phyloP scores from a whole-genome alignment of 768 basidiomycete genomes.

The Pleurotus pulmonarius region DNA sequence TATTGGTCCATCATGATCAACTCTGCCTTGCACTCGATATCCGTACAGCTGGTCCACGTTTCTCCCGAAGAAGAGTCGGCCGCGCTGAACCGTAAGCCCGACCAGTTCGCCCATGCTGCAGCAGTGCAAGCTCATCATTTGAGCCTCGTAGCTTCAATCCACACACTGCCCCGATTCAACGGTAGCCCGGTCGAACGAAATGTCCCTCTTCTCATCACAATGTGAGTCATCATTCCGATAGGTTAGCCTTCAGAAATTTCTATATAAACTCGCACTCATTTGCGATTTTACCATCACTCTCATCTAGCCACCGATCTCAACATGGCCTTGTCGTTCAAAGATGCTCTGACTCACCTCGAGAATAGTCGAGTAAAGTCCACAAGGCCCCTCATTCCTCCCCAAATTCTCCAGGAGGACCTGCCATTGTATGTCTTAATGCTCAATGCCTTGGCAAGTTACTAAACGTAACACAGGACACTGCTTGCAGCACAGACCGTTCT shows the following conservation, averaged over 20 bases:
- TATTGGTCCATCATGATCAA: neutral
- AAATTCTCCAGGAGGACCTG: conserved; percentile 92
- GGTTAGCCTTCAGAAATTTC: conserved; percentile 3
- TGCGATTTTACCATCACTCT: conserved; percentile 11
- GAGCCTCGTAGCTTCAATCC: neutral
- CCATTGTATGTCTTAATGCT: conserved; percentile 55
- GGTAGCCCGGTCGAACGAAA: neutral
- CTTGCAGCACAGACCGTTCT: conserved; percentile 85
- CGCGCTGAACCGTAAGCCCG: no score
- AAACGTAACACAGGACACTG: conserved; percentile 49
- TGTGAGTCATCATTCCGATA: conserved; percentile 6
- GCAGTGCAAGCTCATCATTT: neutral
- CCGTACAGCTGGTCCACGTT: no score
- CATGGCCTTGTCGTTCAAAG: conserved; percentile 74
- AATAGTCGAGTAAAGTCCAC: conserved; percentile 85
- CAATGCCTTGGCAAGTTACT: conserved; percentile 10
- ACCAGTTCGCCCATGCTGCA: no score
- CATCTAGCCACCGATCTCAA: conserved; percentile 43
- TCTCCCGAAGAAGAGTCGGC: no score
- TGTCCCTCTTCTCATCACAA: conserved; percentile 5
- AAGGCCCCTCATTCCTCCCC: conserved; percentile 88
- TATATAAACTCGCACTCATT: conserved; percentile 7
- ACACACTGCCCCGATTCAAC: neutral
- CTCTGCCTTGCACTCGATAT: no score
- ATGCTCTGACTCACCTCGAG: conserved; percentile 77